These are phyloP conservation scores for Salix viminalis DNA, from an alignment of 345 rosid species.

Conservation along the genomic window DNA sequence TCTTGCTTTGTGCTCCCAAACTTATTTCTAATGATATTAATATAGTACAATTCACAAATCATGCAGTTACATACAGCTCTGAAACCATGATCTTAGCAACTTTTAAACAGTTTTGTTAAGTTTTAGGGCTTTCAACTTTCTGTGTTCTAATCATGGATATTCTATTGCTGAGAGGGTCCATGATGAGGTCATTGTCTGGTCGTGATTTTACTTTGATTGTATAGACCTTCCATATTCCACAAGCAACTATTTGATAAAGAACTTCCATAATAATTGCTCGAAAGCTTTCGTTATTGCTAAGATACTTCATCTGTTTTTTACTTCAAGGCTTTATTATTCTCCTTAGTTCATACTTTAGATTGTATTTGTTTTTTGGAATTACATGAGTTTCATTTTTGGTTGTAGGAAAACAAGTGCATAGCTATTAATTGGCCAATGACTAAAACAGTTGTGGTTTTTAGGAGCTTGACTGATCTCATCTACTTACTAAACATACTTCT, in stretches of 20 bases:
- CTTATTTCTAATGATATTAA: not conserved
- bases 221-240: not conserved
- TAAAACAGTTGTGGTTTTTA: slow-evolving; percentile 37
- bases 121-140: not conserved
- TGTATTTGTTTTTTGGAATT: not conserved
- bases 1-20: not conserved
- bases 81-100: not conserved
- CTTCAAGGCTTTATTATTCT: not conserved
- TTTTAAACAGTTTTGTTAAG: not conserved
- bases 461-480: slow-evolving; percentile 61
- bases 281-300: not conserved
- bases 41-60: not conserved
- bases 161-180: not conserved
- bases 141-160: not conserved
- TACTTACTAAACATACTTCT: slow-evolving; percentile 69
- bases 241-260: not conserved
- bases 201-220: not conserved
- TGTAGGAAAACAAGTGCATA: slow-evolving; percentile 59
- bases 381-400: slow-evolving; percentile 3
- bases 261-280: not conserved
- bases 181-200: not conserved
- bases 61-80: not conserved
- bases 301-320: not conserved
- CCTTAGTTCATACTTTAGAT: not conserved
- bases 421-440: slow-evolving; percentile 46